A percentile compares a stretch with the other conserved stretches of the same genome.
Evolutionary conservation across 2,329 filamentous ascomycete genomes (phyloP).

Genomic region (Akanthomyces uredinophilus): DNA sequence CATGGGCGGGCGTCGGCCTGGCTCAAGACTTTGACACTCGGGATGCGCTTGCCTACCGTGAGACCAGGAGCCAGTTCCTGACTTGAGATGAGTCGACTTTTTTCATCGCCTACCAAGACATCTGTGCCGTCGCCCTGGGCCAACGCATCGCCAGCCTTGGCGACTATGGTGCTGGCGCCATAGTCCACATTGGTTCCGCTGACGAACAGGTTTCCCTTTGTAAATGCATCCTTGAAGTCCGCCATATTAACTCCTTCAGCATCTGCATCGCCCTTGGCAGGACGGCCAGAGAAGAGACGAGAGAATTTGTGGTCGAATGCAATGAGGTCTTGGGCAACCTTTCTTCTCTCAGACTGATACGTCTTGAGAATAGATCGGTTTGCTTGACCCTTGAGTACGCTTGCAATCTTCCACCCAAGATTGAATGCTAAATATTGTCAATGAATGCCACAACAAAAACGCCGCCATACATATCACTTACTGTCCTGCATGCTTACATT

Average conservation of each 20-base stretch:
- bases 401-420: constrained; percentile 52
- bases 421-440: constrained; percentile 46
- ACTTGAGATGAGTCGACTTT: constrained; percentile 18
- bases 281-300: constrained; percentile 51
- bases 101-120: constrained; percentile 12
- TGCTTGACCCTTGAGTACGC: constrained; percentile 39
- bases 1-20: constrained; percentile 52
- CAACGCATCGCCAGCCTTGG: constrained; percentile 41
- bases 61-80: constrained; percentile 33
- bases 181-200: constrained; percentile 56
- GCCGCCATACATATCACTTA: background rate
- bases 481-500: constrained; percentile 66
- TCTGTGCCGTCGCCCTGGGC: constrained; percentile 45
- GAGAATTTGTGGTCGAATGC: constrained; percentile 56
- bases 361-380: constrained; percentile 41
- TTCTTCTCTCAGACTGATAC: constrained; percentile 49
- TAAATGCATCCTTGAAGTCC: constrained; percentile 57
- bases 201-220: constrained; percentile 56
- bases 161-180: constrained; percentile 48
- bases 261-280: constrained; percentile 54
- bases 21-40: constrained; percentile 54
- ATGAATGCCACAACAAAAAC: too few species aligned
- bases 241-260: constrained; percentile 57
- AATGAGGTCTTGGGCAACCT: constrained; percentile 62
- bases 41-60: constrained; percentile 52